phyloP scores from a whole-genome alignment of 257 asterid genomes.

The Misopates orontium region DNA sequence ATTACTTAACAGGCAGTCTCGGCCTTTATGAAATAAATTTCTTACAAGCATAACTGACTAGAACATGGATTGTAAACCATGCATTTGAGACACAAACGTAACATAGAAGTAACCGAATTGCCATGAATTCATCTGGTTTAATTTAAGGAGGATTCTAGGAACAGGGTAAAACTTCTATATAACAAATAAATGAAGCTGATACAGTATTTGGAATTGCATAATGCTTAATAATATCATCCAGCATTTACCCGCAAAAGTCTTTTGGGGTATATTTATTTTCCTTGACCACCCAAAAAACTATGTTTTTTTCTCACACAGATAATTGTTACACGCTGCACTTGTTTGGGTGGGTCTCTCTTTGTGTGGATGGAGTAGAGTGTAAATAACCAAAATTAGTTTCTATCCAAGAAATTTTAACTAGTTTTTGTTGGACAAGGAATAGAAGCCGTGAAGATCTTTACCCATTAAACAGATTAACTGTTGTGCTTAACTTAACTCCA shows the following conservation, averaged over 20 bases:
- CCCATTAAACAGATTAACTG: too few species aligned
- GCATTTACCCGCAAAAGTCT: neutral
- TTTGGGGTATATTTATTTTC: constrained; percentile 5
- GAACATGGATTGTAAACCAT: neutral
- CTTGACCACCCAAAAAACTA: neutral
- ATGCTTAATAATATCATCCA: neutral
- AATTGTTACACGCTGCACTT: neutral
- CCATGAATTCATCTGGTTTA: neutral
- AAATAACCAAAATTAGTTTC: neutral
- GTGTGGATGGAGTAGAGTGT: neutral
- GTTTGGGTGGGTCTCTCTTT: neutral
- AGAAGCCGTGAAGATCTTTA: too few species aligned
- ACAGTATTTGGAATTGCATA: neutral
- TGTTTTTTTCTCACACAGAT: neutral
- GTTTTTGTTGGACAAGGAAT: neutral
- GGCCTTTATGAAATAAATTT: too few species aligned
- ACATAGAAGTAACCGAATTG: neutral
- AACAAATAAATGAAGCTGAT: neutral
- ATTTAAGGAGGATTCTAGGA: neutral
- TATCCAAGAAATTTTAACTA: neutral
- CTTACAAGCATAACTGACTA: neutral
- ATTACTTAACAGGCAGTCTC: neutral
- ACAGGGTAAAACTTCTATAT: neutral
- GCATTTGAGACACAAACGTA: neutral
- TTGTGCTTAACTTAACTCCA: too few species aligned